These are phyloP conservation scores for Houttuynia cordata DNA, from an alignment of 164 flowering plant genomes.

Conservation along the genomic window DNA sequence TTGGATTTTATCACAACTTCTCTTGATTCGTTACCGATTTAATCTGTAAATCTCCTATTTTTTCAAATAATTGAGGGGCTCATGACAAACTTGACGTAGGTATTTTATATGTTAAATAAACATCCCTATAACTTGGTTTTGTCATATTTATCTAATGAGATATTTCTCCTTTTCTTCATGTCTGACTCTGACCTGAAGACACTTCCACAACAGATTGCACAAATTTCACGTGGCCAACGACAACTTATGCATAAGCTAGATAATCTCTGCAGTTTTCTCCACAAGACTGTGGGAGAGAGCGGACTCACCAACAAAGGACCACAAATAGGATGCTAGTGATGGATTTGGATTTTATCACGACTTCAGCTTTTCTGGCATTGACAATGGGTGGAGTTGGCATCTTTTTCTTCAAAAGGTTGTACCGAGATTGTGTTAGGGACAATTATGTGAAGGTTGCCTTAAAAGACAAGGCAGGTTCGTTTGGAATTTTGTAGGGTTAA, in stretches of 20 bases:
- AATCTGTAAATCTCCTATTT: no score
- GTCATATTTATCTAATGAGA: not conserved
- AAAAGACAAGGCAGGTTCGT: not conserved
- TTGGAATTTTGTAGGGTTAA: no score
- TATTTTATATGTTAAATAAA: no score
- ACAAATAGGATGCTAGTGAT: constrained; percentile 8
- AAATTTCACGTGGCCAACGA: constrained; percentile 55
- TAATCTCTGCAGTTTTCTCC: constrained; percentile 48
- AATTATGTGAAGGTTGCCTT: not conserved
- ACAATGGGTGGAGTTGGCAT: constrained; percentile 53
- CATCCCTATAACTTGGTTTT: not conserved
- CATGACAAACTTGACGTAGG: no score
- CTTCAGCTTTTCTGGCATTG: constrained; percentile 42
- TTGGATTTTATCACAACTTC: not conserved
- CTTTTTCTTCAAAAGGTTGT: constrained; percentile 28
- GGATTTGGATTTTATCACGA: constrained; percentile 20
- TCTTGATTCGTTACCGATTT: no score
- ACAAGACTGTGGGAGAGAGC: constrained; percentile 39
- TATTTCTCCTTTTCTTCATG: not conserved
- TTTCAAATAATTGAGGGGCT: no score
- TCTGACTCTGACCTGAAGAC: not conserved
- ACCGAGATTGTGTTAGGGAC: constrained; percentile 14
- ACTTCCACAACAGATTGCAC: constrained; percentile 39
- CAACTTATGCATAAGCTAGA: constrained; percentile 78
- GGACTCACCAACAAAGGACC: constrained; percentile 28